Base-by-base conservation (phyloP, 1,284 basidiomycete genomes). In the Irpex sp. region DNA sequence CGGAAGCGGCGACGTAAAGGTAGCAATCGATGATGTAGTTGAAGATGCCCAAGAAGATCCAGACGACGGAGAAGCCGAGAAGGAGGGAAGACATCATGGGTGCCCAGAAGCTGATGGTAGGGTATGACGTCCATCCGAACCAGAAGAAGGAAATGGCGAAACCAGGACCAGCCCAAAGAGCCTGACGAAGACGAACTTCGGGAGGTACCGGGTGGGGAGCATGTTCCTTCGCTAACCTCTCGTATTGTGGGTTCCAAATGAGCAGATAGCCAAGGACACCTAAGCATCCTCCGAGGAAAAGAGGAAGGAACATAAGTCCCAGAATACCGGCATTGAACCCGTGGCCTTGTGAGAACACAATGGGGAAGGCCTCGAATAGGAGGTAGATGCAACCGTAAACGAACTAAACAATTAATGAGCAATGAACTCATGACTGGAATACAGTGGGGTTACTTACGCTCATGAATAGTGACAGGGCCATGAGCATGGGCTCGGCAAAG, bases 391-490 rank as follows among this genome's bases (percentile, higher is more conserved):
- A 73, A 4, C 79, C 78, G 65, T 82, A 82, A 7, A 81, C 74
- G 62, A 81, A 77, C 74, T 76, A 56, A 19, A 17, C 49, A 52
- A 26, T 52, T 26, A 26, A 9, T 52, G 5, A 47, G 31, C 31
- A 52, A 52, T 26, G 21, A 52, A 52, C 49, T 36, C 19, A 40
- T 4, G n/a, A 8, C 11, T 37, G 40, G 51, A 48, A n/a, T 17
- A 34, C 31, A 34, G 36, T 15, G n/a, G 9, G 17, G 11, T 6
- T 6, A 70, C 75, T 59, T 68, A 78, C 71, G 36, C 78, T 77
- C 65, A 86, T 82, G 76, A 85, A 83, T 1, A 81, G 47, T 1
- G 77, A 79, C 61, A 81, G 73, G 3, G 78, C 71, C 8, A 82
- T 70, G 15, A 84, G 71, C 72, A 84, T 81, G 2, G 81, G 80